Conservation (phyloP, 768 basidiomycete genomes). For the Dioszegia hungarica region DNA sequence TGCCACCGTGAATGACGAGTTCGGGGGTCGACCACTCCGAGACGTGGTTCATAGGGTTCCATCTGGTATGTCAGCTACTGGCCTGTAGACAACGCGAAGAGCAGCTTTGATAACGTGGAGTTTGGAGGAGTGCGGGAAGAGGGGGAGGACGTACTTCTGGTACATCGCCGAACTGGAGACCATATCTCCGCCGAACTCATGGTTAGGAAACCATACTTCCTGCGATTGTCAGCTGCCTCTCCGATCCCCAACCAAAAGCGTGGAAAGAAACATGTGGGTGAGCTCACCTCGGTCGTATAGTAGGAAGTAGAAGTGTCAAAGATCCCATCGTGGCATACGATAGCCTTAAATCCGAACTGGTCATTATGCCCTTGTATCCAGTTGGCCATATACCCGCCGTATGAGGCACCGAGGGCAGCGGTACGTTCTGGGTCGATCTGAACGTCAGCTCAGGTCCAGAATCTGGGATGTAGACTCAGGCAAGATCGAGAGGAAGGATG, state of each 20-base stretch:
- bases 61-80: constrained; percentile 53
- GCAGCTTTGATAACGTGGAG: too few relatives aligned
- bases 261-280: not conserved
- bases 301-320: constrained; percentile 58
- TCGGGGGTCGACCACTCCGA: constrained; percentile 80
- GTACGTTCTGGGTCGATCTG: constrained; percentile 49
- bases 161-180: constrained; percentile 24
- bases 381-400: constrained; percentile 64
- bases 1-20: constrained; percentile 77
- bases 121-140: too few relatives aligned
- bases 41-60: constrained; percentile 75
- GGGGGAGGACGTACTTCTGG: constrained; percentile 24
- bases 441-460: not conserved
- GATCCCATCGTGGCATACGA: constrained; percentile 89
- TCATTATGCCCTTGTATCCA: constrained; percentile 94
- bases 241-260: not conserved
- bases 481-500: not conserved
- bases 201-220: constrained; percentile 41
- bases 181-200: constrained; percentile 13
- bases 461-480: not conserved
- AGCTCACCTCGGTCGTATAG: constrained; percentile 70
- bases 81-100: too few relatives aligned
- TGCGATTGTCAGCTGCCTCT: not conserved
- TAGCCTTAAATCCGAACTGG: constrained; percentile 81
- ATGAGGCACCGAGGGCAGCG: constrained; percentile 67